phyloP scores from a whole-genome alignment of 768 basidiomycete species.

The Amylocystis lapponica region DNA sequence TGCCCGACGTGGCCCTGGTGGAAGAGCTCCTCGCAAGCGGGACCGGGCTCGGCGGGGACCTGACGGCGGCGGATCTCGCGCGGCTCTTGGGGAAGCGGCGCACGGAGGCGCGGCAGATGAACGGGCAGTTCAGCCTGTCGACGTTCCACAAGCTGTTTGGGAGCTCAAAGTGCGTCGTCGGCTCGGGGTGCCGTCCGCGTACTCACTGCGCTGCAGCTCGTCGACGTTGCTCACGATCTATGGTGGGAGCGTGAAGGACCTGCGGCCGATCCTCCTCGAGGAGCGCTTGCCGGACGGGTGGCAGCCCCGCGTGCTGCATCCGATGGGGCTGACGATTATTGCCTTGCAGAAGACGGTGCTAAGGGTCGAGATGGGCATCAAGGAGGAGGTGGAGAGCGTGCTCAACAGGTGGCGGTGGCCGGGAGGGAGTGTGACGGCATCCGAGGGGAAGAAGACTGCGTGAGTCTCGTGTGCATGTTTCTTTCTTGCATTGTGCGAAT shows the following conservation, averaged over 20 bases:
- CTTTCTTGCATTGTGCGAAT: too few species aligned
- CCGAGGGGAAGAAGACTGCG: too few species aligned
- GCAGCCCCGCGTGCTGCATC: constrained; percentile 55
- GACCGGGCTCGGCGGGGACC: constrained; percentile 42
- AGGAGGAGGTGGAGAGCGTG: constrained; percentile 19
- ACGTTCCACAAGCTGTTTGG: constrained; percentile 56
- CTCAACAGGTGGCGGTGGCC: background rate
- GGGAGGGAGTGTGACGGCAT: too few species aligned
- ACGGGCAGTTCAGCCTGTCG: constrained; percentile 50
- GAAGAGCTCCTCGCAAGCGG: constrained; percentile 53
- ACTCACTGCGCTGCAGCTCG: constrained; percentile 33
- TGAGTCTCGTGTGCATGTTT: too few species aligned
- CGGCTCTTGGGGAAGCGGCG: constrained; percentile 55
- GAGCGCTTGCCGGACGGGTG: constrained; percentile 69
- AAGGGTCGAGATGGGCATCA: constrained; percentile 25
- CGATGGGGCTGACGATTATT: constrained; percentile 53
- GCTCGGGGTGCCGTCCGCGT: background rate
- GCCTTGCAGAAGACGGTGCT: constrained; percentile 42
- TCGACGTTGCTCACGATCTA: constrained; percentile 61
- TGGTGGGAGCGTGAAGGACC: constrained; percentile 53
- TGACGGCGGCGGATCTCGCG: constrained; percentile 58
- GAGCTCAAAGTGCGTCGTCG: constrained; percentile 57
- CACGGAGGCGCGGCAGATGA: constrained; percentile 43
- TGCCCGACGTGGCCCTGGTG: constrained; percentile 40
- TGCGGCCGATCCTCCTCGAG: constrained; percentile 53